These are phyloP conservation scores for Phyllosticta paracitricarpa DNA, from an alignment of 2,329 filamentous ascomycete species.

Conservation along the genomic window DNA sequence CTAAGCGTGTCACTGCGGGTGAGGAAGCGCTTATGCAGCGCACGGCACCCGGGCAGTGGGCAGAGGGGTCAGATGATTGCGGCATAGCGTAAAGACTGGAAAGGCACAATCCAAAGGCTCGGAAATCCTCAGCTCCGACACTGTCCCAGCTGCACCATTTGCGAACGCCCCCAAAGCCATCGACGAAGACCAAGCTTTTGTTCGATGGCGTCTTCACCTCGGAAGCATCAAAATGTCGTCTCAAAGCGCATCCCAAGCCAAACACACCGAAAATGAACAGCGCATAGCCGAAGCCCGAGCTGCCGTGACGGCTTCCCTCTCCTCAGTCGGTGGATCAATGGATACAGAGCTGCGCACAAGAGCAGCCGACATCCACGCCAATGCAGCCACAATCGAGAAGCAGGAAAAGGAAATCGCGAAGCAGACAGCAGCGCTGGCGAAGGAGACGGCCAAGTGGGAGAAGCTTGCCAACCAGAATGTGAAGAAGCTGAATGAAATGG, in stretches of 20 bases:
- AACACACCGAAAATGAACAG: constrained; percentile 11
- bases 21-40: constrained; percentile 8
- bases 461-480: constrained; percentile 54
- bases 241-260: constrained; percentile 1
- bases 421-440: constrained; percentile 49
- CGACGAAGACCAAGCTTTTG: neutral
- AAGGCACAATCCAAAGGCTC: neutral
- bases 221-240: neutral
- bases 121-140: neutral
- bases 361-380: constrained; percentile 59
- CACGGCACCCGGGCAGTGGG: neutral
- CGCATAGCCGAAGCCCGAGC: constrained; percentile 40
- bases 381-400: constrained; percentile 52
- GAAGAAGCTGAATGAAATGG: constrained; percentile 63
- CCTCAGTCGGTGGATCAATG: constrained; percentile 55
- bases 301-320: constrained; percentile 40
- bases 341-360: constrained; percentile 59
- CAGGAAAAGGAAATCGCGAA: constrained; percentile 58
- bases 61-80: constrained; percentile 2
- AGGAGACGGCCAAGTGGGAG: constrained; percentile 56
- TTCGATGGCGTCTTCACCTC: neutral
- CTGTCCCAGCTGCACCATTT: neutral
- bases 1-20: neutral
- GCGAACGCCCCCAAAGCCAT: neutral
- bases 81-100: neutral